Conservation (phyloP, 257 asterid species). For the Buddleja alternifolia region DNA sequence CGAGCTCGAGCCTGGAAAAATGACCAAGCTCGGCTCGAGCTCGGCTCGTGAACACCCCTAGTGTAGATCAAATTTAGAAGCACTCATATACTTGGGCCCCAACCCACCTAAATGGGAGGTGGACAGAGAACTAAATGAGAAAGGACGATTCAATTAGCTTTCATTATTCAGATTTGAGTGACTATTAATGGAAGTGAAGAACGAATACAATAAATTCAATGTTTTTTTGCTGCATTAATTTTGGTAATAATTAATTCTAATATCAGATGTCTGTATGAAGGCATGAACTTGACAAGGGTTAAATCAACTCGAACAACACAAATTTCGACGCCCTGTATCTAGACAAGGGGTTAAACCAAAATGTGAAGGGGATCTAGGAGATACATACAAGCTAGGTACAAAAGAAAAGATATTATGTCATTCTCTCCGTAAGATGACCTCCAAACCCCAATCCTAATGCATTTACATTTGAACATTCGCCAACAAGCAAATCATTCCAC, state of each 20-base stretch:
- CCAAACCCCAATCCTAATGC: constrained; percentile 9
- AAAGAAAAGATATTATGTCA: not conserved
- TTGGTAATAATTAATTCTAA: not conserved
- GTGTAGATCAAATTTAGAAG: not conserved
- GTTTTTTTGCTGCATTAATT: not conserved
- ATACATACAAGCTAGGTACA: not conserved
- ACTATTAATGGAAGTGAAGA: not conserved
- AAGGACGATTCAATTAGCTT: not conserved
- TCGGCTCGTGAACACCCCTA: too few relatives aligned
- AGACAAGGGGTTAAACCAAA: not conserved
- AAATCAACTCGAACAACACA: not conserved
- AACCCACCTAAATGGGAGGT: not conserved
- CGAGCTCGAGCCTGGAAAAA: too few relatives aligned
- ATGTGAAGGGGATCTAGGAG: not conserved
- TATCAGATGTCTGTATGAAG: constrained; percentile 4
- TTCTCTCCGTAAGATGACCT: not conserved
- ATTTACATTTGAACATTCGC: not conserved
- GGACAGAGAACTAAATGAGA: not conserved
- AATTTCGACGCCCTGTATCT: not conserved
- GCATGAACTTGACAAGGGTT: not conserved
- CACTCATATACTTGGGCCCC: not conserved
- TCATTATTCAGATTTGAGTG: constrained; percentile 2
- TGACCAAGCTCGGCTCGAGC: too few relatives aligned
- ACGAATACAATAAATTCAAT: not conserved
- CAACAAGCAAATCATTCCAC: constrained; percentile 7